Conservation (phyloP, 1,284 basidiomycete species). For the Sanghuangporus sanghuang region DNA sequence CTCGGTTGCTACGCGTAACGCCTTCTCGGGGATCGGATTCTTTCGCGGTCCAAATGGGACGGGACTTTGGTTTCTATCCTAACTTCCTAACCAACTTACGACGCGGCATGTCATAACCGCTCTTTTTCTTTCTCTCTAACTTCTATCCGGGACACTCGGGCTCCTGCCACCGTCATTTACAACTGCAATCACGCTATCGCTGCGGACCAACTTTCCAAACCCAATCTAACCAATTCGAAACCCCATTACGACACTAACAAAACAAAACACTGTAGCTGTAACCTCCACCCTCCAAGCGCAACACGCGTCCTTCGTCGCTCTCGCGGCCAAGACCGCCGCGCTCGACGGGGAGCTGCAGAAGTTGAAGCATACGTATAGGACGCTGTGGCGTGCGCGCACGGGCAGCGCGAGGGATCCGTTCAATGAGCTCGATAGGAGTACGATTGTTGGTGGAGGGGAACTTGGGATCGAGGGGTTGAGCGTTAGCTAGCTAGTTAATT, state of each 20-base stretch:
- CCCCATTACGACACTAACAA: not conserved
- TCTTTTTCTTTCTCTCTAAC: no score
- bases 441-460: constrained; percentile 35
- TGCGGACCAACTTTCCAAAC: not conserved
- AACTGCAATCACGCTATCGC: no score
- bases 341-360: constrained; percentile 67
- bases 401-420: constrained; percentile 73
- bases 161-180: no score
- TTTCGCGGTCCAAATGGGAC: no score
- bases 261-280: constrained; percentile 43
- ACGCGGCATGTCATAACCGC: no score
- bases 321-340: constrained; percentile 66
- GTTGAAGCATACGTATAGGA: constrained; percentile 59
- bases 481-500: not conserved
- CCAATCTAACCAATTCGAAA: not conserved
- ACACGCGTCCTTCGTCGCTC: constrained; percentile 64
- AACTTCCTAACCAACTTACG: no score
- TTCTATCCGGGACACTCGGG: no score
- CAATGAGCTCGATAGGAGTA: constrained; percentile 53
- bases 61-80: no score
- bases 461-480: constrained; percentile 17
- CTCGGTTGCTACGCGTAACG: no score
- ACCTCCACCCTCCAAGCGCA: constrained; percentile 69
- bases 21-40: no score
- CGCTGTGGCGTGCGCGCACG: constrained; percentile 64